phyloP scores from a whole-genome alignment of 805 yeast genomes.

The Ogataea pignaliae region DNA sequence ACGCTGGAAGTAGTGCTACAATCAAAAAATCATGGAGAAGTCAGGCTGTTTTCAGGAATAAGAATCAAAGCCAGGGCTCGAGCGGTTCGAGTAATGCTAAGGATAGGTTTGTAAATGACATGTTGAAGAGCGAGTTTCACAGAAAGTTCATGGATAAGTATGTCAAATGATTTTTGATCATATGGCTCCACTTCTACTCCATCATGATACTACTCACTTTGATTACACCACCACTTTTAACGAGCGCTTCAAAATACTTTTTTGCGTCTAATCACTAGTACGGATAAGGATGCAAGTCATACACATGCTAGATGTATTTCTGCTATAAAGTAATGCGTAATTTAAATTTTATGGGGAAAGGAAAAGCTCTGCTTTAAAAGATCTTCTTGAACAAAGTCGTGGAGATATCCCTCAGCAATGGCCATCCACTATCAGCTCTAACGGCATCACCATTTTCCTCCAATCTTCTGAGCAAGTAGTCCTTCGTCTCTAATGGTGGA shows the following conservation, averaged over 20 bases:
- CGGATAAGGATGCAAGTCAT: background rate
- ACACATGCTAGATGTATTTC: background rate
- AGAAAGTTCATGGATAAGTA: constrained; percentile 37
- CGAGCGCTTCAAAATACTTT: too few species aligned
- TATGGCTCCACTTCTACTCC: background rate
- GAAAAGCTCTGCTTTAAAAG: constrained; percentile 1
- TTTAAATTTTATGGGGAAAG: too few species aligned
- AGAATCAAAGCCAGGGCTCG: constrained; percentile 10
- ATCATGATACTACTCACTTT: too few species aligned
- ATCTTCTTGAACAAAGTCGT: constrained; percentile 32
- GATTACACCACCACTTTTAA: too few species aligned
- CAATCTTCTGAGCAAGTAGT: constrained; percentile 79
- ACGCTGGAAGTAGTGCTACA: constrained; percentile 5
- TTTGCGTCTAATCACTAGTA: too few species aligned
- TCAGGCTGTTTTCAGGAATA: constrained; percentile 24
- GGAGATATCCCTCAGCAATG: constrained; percentile 54
- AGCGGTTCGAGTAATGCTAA: constrained; percentile 13
- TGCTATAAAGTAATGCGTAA: too few species aligned
- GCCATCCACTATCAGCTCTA: constrained; percentile 77
- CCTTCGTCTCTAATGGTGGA: constrained; percentile 90
- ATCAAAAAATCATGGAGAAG: constrained; percentile 33
- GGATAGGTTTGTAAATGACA: constrained; percentile 25
- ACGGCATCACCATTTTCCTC: constrained; percentile 97
- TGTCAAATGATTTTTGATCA: constrained; percentile 23
- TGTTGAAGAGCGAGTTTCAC: constrained; percentile 38